Evolutionary conservation across 2,329 filamentous ascomycete species (phyloP).

Genomic region (Kalaharituber pfeilii): DNA sequence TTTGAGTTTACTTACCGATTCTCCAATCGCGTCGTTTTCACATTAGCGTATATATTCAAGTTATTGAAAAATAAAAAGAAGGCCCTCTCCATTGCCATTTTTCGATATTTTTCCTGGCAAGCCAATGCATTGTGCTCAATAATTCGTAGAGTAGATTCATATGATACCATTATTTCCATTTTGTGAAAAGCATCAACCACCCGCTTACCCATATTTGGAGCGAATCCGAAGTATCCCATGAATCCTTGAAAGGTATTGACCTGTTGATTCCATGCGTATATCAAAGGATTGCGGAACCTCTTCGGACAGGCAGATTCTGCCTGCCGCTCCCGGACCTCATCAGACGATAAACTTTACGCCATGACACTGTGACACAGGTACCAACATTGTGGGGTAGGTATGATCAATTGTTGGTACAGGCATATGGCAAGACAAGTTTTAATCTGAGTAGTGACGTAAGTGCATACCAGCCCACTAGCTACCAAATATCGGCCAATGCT

Average conservation of each 20-base stretch:
- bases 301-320: too few species aligned
- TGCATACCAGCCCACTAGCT: too few species aligned
- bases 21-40: neutral
- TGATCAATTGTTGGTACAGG: too few species aligned
- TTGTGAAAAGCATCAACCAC: neutral
- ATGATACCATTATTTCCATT: neutral
- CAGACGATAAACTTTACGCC: too few species aligned
- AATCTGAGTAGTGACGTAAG: too few species aligned
- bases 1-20: neutral
- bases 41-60: neutral
- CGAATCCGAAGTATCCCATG: neutral
- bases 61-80: neutral
- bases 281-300: too few species aligned
- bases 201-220: neutral
- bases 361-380: too few species aligned
- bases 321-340: too few species aligned
- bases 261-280: constrained; percentile 1
- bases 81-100: neutral
- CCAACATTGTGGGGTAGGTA: too few species aligned
- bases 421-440: too few species aligned
- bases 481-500: too few species aligned
- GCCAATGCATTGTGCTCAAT: neutral
- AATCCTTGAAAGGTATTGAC: neutral
- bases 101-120: neutral
- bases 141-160: neutral